Evolutionary conservation across 2,329 filamentous ascomycete genomes (phyloP).

Genomic region (Cladosporium sp.): DNA sequence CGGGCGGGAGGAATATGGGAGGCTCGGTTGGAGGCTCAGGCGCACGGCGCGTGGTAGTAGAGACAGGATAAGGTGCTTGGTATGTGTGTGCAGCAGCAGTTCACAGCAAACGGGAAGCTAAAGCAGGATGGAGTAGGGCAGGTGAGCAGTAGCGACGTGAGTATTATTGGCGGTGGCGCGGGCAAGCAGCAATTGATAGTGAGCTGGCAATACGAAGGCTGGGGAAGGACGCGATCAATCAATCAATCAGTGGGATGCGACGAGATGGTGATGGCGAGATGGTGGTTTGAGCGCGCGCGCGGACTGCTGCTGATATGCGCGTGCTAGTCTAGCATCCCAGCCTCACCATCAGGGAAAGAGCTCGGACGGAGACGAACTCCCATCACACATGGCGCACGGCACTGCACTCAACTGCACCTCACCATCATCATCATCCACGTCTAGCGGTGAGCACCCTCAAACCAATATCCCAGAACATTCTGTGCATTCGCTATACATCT

Average conservation of each 20-base stretch:
- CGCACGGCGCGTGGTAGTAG: not conserved
- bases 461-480: not conserved
- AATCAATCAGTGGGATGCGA: not conserved
- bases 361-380: not conserved
- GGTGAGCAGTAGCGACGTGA: not conserved
- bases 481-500: not conserved
- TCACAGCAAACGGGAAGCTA: constrained; percentile 2
- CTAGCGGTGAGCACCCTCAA: not conserved
- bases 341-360: not conserved
- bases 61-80: not conserved
- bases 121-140: not conserved
- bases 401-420: not conserved
- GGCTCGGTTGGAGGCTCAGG: not conserved
- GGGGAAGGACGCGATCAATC: not conserved
- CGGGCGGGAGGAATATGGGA: constrained; percentile 4
- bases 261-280: not conserved
- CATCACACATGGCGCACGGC: not conserved
- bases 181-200: not conserved
- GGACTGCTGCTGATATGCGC: too few species aligned
- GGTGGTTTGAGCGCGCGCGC: not conserved
- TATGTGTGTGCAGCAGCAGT: not conserved
- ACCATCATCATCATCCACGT: not conserved
- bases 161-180: constrained; percentile 4
- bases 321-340: too few species aligned
- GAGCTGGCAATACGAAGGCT: not conserved